Conservation (phyloP, 2,329 filamentous ascomycete species). For the Furcasterigmium sp. region DNA sequence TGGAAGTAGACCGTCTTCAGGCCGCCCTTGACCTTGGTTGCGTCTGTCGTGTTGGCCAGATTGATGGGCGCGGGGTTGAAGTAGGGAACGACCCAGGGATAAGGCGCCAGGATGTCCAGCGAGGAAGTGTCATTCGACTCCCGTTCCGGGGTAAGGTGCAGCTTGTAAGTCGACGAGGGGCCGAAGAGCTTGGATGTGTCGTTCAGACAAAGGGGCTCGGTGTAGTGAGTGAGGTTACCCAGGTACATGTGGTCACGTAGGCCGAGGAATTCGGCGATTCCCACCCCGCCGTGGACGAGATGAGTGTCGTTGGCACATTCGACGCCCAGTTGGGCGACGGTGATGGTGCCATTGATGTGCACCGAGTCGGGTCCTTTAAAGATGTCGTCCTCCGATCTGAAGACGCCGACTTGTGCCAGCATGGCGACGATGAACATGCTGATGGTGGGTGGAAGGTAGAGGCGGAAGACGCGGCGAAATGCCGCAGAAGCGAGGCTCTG, state of each 20-base stretch:
- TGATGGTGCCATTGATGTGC: conserved; percentile 33
- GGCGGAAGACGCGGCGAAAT: conserved; percentile 30
- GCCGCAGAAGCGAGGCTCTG: conserved; percentile 29
- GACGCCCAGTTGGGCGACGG: conserved; percentile 7
- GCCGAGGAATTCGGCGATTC: conserved; percentile 21
- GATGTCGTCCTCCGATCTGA: conserved; percentile 26
- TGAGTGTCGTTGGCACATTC: conserved; percentile 21
- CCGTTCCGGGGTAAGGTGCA: conserved; percentile 14
- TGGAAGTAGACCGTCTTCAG: conserved; percentile 25
- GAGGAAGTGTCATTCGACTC: conserved; percentile 4
- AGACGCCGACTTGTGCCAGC: conserved; percentile 30
- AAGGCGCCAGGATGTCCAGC: conserved; percentile 1
- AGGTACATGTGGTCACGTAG: conserved; percentile 21
- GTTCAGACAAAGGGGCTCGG: conserved; percentile 27
- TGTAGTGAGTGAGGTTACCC: conserved; percentile 22
- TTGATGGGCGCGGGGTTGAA: conserved; percentile 5
- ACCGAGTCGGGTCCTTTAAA: conserved; percentile 30
- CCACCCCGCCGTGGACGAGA: conserved; percentile 18
- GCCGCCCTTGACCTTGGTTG: conserved; percentile 29
- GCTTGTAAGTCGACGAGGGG: conserved; percentile 21
- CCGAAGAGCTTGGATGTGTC: conserved; percentile 19
- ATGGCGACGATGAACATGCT: conserved; percentile 33
- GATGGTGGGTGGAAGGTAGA: conserved; percentile 33
- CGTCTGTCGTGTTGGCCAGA: conserved; percentile 13
- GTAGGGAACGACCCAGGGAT: conserved; percentile 6